phyloP scores from a whole-genome alignment of 2,329 filamentous ascomycete genomes.

The Nemania sp. region DNA sequence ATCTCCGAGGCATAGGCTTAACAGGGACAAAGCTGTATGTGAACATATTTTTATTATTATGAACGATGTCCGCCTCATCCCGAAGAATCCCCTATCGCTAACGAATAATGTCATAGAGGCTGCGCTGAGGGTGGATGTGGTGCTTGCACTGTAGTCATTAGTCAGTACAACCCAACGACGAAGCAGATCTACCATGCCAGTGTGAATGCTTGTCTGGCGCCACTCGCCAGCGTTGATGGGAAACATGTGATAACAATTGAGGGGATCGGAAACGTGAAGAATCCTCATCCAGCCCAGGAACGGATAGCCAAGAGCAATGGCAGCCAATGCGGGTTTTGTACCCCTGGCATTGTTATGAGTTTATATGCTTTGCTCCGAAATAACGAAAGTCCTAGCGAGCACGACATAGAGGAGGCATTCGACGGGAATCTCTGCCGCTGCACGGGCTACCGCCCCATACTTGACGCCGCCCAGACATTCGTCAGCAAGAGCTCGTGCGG shows the following conservation, averaged over 20 bases:
- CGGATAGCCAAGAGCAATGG: conserved; percentile 89
- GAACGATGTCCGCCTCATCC: neutral
- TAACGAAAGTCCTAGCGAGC: conserved; percentile 73
- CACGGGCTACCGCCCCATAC: conserved; percentile 91
- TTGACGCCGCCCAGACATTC: conserved; percentile 93
- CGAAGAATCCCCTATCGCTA: conserved; percentile 1
- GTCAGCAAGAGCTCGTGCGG: conserved; percentile 59
- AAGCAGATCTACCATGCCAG: conserved; percentile 94
- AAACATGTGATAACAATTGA: conserved; percentile 99
- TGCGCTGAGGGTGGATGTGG: conserved; percentile 97
- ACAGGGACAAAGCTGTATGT: conserved; percentile 87
- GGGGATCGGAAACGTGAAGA: conserved; percentile 86
- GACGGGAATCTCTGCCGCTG: conserved; percentile 96
- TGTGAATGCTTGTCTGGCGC: conserved; percentile 93
- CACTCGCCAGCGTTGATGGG: conserved; percentile 88
- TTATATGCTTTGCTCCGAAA: conserved; percentile 91
- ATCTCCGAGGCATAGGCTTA: conserved; percentile 87
- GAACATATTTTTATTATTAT: neutral
- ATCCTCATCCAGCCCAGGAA: conserved; percentile 88
- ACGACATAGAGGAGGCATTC: conserved; percentile 93
- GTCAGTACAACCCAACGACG: conserved; percentile 90
- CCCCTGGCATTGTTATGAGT: conserved; percentile 97
- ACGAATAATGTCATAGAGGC: conserved; percentile 54
- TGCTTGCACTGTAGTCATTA: conserved; percentile 93
- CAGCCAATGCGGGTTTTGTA: conserved; percentile 93